Percentiles rank a stretch among this genome's conserved stretches.
Evolutionary conservation across 352 stramenopile species (phyloP).

Genomic region (Plasmopara halstedii): DNA sequence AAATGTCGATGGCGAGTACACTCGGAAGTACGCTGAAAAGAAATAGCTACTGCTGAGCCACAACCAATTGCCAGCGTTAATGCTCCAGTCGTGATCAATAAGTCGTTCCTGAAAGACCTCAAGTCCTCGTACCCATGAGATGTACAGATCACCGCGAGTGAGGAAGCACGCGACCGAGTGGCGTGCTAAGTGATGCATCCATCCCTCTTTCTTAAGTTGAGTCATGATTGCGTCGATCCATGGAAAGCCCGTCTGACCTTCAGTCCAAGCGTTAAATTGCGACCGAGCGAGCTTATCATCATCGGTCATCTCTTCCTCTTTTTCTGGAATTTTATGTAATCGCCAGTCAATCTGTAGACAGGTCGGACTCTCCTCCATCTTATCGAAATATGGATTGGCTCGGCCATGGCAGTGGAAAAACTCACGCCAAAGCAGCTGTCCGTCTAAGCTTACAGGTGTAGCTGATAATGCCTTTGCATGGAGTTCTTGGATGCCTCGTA

Average conservation of each 20-base stretch:
- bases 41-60: conserved; percentile 93
- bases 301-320: conserved; percentile 54
- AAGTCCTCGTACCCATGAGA: conserved; percentile 91
- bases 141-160: conserved; percentile 95
- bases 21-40: conserved; percentile 97
- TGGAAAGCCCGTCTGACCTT: conserved; percentile 93
- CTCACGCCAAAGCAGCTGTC: conserved; percentile 95
- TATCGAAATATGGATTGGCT: conserved; percentile 86
- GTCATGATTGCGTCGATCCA: conserved; percentile 98
- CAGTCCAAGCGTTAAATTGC: conserved; percentile 91
- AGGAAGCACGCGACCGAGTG: conserved; percentile 98
- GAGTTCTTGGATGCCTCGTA: conserved; percentile 71
- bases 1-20: conserved; percentile 92
- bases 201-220: conserved; percentile 85
- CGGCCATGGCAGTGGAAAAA: conserved; percentile 87
- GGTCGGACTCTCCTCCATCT: conserved; percentile 92
- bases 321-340: conserved; percentile 79
- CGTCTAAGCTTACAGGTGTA: conserved; percentile 89
- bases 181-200: conserved; percentile 84
- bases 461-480: conserved; percentile 59
- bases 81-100: conserved; percentile 94
- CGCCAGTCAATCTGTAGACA: conserved; percentile 83
- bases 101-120: conserved; percentile 90
- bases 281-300: conserved; percentile 75
- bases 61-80: conserved; percentile 98